Evolutionary conservation across 768 basidiomycete species (phyloP), one percentile per base, ranked within the genome.

Genomic region (Hebeloma cylindrosporum): DNA sequence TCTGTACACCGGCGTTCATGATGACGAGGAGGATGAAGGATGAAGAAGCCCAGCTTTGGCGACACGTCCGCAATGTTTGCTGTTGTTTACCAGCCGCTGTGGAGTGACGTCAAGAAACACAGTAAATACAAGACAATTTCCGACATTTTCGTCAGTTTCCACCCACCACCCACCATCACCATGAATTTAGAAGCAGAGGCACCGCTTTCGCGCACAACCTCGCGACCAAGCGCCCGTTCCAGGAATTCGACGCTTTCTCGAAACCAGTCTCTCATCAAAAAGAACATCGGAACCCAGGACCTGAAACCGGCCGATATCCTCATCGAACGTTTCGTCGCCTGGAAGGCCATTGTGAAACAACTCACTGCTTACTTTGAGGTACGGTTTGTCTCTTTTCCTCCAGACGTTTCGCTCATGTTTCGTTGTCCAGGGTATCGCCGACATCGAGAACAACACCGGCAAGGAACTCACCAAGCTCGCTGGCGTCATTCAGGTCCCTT

Each of bases 301-400:
- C 78, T 97, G 34, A 80, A 84, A 39, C 94, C 94, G 0, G 91
- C 90, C 7, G 95, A 99, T 66, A 81, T 99, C 59, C 88, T 99
- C 63, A 96, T 98, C 53, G 95, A 97, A 65, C 85, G 89, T 21
- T 93, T 93, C 60, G 78, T 85, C 6, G 88, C 90, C 0, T 97
- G 94, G 94, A 97, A 96, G 70, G 85, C 82, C 40, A 95, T 97
- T 57, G 91, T 95, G 37, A 95, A 94, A 69, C 93, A 96, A 70
- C 82, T 97, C 41, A 88, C 91, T 40, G 85, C 88, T 1, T 96
- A 94, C 66, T 94, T 94, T 48, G 86, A 87, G 70, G 79, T 78
- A 21, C 1, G 60, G 52, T 29, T 34, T 30, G n/a, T 21, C 26
- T 32, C 7, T 14, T 1, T 7, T n/a, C 28, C 21, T 11, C 29